Base-by-base conservation (phyloP, 371 early-diverging fungal genomes). In the Mortierella sp. region DNA sequence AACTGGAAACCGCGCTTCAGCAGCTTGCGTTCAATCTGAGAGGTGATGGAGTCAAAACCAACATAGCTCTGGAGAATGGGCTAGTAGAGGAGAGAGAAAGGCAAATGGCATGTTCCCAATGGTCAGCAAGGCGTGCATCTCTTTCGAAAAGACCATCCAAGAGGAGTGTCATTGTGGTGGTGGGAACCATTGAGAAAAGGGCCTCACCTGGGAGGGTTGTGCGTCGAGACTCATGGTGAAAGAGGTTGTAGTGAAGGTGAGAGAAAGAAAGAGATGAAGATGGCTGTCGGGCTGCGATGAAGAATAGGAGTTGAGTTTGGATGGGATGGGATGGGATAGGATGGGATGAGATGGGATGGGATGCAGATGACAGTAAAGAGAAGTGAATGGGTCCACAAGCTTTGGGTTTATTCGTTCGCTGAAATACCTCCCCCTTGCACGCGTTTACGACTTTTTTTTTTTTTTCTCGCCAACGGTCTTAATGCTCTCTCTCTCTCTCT, bases 11-110 rank as follows among this genome's bases (percentile, higher is more conserved):
- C 96, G 53, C 95, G 88, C 83, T 95, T 94, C 57, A 95, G 81
- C 61, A 96, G 85, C 37, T 37, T 37, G 37, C 37, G 37, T 9
- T 37, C 37, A 37, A 37, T 37, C 37, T 97, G 97, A 62, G 88
- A 85, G 52, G 96, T 92, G 83, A 96, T 92, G 64, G 92, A 89
- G 85, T 96, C 97, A 83, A 96, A 96, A 43, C 96, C 97, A 70
- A 97, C 96, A 81, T 96, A 95, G 43, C 88, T 86, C 71, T 85
- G 82, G 47, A 87, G 82, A 19, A 73, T 70, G 28, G 82, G 72
- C 89, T 89, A 74, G 15, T 53, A 53, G 21, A 53, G 23, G 11
- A 4, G 9, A 53, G 51, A 18, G 51, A 51, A 5, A 16, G 51
- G 18, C 19, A 26, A 53, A 53, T 23, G 19, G 51, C 51, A 51